Evolutionary conservation across 805 yeast species (phyloP).

Genomic region (Sugiyamaella qingdaonensis): DNA sequence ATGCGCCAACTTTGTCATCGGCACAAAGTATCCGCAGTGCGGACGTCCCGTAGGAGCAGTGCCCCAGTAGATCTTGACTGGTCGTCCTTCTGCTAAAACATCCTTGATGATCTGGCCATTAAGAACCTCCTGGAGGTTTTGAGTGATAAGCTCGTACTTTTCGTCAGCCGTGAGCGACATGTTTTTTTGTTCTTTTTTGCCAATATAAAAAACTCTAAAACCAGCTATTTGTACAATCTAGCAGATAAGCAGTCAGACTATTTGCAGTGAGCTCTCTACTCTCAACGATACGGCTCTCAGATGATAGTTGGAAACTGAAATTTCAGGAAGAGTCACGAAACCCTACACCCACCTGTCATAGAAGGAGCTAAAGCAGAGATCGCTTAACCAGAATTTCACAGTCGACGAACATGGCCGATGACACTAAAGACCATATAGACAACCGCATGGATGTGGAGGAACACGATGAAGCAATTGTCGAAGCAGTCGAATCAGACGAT

Average conservation of each 20-base stretch:
- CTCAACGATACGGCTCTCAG: neutral
- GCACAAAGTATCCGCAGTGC: slow-evolving; percentile 97
- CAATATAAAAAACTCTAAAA: too few relatives aligned
- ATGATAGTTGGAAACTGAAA: neutral
- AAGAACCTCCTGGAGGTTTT: slow-evolving; percentile 85
- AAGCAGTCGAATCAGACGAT: neutral
- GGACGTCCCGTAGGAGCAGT: slow-evolving; percentile 99
- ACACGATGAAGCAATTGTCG: neutral
- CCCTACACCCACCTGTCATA: neutral
- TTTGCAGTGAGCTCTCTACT: too few relatives aligned
- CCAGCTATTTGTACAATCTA: too few relatives aligned
- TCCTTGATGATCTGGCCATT: slow-evolving; percentile 84
- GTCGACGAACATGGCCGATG: neutral
- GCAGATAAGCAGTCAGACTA: too few relatives aligned
- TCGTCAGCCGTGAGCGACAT: slow-evolving; percentile 22
- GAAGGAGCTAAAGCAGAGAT: too few relatives aligned
- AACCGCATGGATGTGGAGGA: slow-evolving; percentile 1
- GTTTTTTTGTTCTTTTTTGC: too few relatives aligned
- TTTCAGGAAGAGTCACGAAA: neutral
- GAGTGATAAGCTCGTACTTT: slow-evolving; percentile 64
- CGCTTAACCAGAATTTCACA: neutral
- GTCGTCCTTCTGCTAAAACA: slow-evolving; percentile 76
- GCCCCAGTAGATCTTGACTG: slow-evolving; percentile 93
- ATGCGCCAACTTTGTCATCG: slow-evolving; percentile 95
- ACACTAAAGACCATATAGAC: neutral